Percentiles rank a stretch among this genome's conserved stretches.
Conservation (phyloP, 2,329 filamentous ascomycete species). For the Fusarium phyllophilum region DNA sequence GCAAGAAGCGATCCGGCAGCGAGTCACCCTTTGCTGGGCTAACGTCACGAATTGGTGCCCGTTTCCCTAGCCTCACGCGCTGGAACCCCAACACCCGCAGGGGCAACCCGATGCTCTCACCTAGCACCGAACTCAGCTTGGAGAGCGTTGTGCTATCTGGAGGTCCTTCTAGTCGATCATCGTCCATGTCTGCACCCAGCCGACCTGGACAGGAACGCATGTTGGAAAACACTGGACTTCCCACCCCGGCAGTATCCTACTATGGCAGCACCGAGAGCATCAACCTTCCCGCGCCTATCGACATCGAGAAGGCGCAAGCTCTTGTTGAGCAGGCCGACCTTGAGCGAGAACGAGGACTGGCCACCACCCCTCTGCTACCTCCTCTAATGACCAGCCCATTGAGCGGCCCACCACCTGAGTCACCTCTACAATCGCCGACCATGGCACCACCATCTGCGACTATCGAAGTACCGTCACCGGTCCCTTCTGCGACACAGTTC, state of each 20-base stretch:
- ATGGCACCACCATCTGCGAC: constrained; percentile 66
- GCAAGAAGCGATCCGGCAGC: constrained; percentile 66
- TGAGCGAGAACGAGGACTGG: constrained; percentile 69
- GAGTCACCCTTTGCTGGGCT: constrained; percentile 72
- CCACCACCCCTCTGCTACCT: constrained; percentile 85
- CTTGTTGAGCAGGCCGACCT: constrained; percentile 57
- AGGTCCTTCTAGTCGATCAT: constrained; percentile 79
- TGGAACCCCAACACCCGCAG: constrained; percentile 60
- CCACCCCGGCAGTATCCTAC: constrained; percentile 71
- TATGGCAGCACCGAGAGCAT: constrained; percentile 69
- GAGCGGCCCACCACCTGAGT: constrained; percentile 69
- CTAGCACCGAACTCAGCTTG: constrained; percentile 84
- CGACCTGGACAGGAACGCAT: constrained; percentile 56
- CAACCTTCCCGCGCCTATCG: constrained; percentile 58
- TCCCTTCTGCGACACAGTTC: constrained; percentile 60
- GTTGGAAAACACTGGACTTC: constrained; percentile 65
- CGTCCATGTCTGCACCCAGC: constrained; percentile 75
- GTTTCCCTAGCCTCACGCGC: constrained; percentile 63
- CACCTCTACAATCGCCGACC: constrained; percentile 87
- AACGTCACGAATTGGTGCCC: constrained; percentile 72
- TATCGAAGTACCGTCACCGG: constrained; percentile 52
- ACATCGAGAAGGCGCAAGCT: constrained; percentile 41
- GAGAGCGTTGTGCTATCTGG: constrained; percentile 76
- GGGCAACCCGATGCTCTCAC: constrained; percentile 60
- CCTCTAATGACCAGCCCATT: constrained; percentile 75